Evolutionary conservation across 768 basidiomycete genomes (phyloP).

Genomic region (Strobilomyces confusus): DNA sequence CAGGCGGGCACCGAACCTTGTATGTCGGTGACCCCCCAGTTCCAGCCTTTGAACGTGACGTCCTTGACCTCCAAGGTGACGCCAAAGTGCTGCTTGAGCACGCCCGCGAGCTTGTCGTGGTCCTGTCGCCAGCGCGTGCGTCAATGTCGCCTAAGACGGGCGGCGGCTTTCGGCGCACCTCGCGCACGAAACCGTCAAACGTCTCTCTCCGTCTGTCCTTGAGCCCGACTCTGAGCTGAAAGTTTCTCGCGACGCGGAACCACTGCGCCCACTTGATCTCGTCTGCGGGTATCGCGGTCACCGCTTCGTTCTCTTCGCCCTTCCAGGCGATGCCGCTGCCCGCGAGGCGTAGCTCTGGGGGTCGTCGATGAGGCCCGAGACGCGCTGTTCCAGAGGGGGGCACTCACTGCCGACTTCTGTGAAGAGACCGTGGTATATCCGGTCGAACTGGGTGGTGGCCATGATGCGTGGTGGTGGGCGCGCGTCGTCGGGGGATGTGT

Average conservation of each 20-base stretch:
- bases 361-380: not conserved
- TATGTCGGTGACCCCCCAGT: slow-evolving; percentile 95
- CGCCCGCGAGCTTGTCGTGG: slow-evolving; percentile 74
- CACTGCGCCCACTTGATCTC: slow-evolving; percentile 90
- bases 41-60: slow-evolving; percentile 91
- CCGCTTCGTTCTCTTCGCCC: slow-evolving; percentile 60
- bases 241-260: slow-evolving; percentile 88
- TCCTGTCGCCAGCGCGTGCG: slow-evolving; percentile 48
- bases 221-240: slow-evolving; percentile 82
- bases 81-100: slow-evolving; percentile 85
- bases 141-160: not conserved
- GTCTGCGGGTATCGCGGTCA: slow-evolving; percentile 57
- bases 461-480: slow-evolving; percentile 19
- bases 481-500: slow-evolving; percentile 30
- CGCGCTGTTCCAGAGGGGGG: not conserved
- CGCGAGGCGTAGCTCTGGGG: slow-evolving; percentile 80
- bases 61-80: slow-evolving; percentile 85
- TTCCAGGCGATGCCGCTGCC: slow-evolving; percentile 94
- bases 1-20: slow-evolving; percentile 54
- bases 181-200: slow-evolving; percentile 93
- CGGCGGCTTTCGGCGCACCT: slow-evolving; percentile 44
- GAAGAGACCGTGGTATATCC: slow-evolving; percentile 71
- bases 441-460: slow-evolving; percentile 83
- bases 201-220: slow-evolving; percentile 72
- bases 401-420: slow-evolving; percentile 80